phyloP scores from a whole-genome alignment of 2,329 filamentous ascomycete genomes.

The Aureobasidium sp. region DNA sequence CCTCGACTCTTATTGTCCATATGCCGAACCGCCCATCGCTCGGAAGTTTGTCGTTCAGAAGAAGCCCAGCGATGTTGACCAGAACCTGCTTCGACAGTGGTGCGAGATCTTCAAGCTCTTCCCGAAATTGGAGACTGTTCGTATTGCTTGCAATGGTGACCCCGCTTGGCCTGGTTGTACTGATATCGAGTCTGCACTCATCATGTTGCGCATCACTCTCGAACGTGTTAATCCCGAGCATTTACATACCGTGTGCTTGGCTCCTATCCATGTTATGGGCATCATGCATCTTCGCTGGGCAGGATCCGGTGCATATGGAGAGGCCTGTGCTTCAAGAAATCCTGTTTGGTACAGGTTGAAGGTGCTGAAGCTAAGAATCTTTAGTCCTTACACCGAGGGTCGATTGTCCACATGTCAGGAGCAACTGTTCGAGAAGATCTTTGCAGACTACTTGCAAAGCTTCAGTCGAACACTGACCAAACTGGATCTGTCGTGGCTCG shows the following conservation, averaged over 20 bases:
- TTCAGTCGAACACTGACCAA: conserved; percentile 21
- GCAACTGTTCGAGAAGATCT: conserved; percentile 22
- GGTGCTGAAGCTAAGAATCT: conserved; percentile 22
- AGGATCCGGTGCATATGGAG: conserved; percentile 20
- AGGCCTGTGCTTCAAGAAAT: conserved; percentile 4
- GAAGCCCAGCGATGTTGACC: not conserved
- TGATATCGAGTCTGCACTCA: conserved; percentile 20
- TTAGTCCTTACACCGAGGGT: conserved; percentile 18
- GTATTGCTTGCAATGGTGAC: conserved; percentile 21
- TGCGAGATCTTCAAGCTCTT: conserved; percentile 18
- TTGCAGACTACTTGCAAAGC: conserved; percentile 24
- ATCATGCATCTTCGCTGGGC: conserved; percentile 27
- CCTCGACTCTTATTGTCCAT: not conserved
- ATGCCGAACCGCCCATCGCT: not conserved
- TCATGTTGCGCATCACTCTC: conserved; percentile 22
- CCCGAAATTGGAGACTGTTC: conserved; percentile 16
- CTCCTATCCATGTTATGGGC: conserved; percentile 24
- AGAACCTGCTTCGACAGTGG: conserved; percentile 16
- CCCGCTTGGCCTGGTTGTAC: conserved; percentile 23
- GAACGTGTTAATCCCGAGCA: conserved; percentile 18
- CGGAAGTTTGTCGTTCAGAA: conserved; percentile 9
- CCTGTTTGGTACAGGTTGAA: conserved; percentile 21
- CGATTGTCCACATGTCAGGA: conserved; percentile 19
- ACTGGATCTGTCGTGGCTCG: conserved; percentile 25
- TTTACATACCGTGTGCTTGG: conserved; percentile 19